Base-by-base conservation (phyloP, 2,329 filamentous ascomycete genomes). In the Apiospora phragmitis region DNA sequence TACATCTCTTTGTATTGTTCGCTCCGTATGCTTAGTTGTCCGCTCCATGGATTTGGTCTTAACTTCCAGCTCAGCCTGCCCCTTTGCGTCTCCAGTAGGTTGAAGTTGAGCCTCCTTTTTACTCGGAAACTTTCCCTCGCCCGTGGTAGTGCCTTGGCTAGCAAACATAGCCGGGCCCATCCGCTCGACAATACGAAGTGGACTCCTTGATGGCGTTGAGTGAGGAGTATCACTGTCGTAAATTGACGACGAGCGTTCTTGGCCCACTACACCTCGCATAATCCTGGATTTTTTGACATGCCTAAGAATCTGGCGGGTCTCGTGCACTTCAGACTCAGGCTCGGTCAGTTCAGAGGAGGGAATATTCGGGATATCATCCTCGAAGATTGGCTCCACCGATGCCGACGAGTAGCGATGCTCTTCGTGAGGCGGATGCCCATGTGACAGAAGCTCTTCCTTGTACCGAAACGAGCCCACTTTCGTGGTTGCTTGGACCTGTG, bases 391-490 rank as follows among this genome's bases (percentile, higher is more conserved):
- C 18, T n/a, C 18, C 9, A 1, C 21, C 12, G 32, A 7, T 8
- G 14, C 18, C 9, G 55, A n/a, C 9, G 55, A 12, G 18, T 38
- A n/a, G 21, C 32, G 55, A 24, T 62, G 55, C 9, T 62, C 55
- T 38, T 62, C 32, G n/a, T 43, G 38, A 9, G 24, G 26, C n/a
- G 65, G 41, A 55, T 68, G 73, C 24, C 71, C 71, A 14, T 69
- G 68, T 29, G 67, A 51, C 43, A 73, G 24, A 51, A 47, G 14
- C 24, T 71, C 71, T 68, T 73, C 74, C 11, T 65, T 59, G 66
- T 74, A 74, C 29, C 72, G 62, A 70, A 73, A 71, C 12, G 71
- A 68, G 62, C 45, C 67, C 24, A 76, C 21, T 32, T 68, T 68
- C 38, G 72, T 71, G 4, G 73, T 49, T 65, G 72, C 49, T 32